A percentile compares a stretch with the other conserved stretches of the same genome.
Conservation (phyloP, 495 filamentous ascomycete species). For the Saxophila tyrrhenica region DNA sequence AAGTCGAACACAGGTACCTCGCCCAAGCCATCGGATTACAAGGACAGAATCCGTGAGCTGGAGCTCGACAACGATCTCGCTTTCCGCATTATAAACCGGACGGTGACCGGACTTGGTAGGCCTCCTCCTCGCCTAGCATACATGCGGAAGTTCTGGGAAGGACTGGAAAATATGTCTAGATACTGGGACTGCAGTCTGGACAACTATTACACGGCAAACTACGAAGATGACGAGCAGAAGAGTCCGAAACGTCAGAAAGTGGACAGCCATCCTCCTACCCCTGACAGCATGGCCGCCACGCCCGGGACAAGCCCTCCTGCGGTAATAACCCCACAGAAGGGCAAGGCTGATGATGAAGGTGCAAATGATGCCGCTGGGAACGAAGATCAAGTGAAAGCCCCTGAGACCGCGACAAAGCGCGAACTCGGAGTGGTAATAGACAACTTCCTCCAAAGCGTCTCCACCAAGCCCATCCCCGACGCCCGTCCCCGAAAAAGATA, state of each 20-base stretch:
- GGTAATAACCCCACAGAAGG: no score
- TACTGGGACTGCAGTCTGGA: conserved; percentile 56
- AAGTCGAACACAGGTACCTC: conserved; percentile 42
- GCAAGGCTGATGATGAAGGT: not conserved
- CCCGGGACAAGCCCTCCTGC: not conserved
- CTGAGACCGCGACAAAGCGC: not conserved
- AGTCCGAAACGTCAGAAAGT: conserved; percentile 7
- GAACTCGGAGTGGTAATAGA: not conserved
- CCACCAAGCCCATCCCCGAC: not conserved
- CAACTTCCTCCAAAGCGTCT: not conserved
- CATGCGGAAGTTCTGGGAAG: conserved; percentile 50
- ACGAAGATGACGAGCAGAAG: not conserved
- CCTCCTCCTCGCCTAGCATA: conserved; percentile 40
- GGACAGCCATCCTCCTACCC: not conserved
- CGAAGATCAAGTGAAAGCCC: not conserved
- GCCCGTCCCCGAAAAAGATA: conserved; percentile 18
- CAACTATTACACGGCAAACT: conserved; percentile 32
- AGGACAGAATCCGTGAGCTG: conserved; percentile 39
- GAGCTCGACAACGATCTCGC: conserved; percentile 45
- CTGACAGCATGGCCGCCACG: not conserved
- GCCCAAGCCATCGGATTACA: conserved; percentile 39
- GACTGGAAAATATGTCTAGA: conserved; percentile 45
- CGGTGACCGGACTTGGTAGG: conserved; percentile 30
- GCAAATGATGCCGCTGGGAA: not conserved
- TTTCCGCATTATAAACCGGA: conserved; percentile 40